A percentile compares a stretch with the other conserved stretches of the same genome.
phyloP scores from a whole-genome alignment of 106 monocot genomes.

The Gastrodia elata region DNA sequence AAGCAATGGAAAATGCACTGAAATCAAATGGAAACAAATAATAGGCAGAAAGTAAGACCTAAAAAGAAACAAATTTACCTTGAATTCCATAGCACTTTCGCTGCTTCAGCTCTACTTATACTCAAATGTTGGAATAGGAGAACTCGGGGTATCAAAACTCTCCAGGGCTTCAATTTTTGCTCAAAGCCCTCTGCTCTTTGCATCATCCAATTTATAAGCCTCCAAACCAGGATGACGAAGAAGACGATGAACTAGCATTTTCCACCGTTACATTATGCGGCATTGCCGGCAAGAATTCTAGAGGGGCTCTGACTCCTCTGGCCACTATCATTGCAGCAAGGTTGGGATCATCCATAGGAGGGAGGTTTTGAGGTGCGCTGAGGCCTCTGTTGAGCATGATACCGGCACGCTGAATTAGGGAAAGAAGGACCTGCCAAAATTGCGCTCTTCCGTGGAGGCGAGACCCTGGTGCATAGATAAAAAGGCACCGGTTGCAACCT shows the following conservation, averaged over 20 bases:
- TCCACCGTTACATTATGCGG: neutral
- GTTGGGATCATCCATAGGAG: slow-evolving; percentile 20
- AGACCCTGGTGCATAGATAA: slow-evolving; percentile 67
- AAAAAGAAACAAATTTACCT: neutral
- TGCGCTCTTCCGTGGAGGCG: slow-evolving; percentile 30
- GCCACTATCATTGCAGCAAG: slow-evolving; percentile 9
- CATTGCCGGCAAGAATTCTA: neutral
- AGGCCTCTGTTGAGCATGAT: slow-evolving; percentile 25
- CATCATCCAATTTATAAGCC: slow-evolving; percentile 16
- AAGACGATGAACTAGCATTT: slow-evolving; percentile 1
- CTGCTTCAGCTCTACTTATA: slow-evolving; percentile 13
- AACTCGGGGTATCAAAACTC: slow-evolving; percentile 21
- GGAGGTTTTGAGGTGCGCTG: slow-evolving; percentile 12
- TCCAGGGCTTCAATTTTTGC: slow-evolving; percentile 14
- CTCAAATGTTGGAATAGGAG: slow-evolving; percentile 18
- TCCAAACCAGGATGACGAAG: slow-evolving; percentile 12
- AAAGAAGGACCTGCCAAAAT: slow-evolving; percentile 23
- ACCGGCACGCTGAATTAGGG: slow-evolving; percentile 20
- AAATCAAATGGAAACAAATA: neutral
- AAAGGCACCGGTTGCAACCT: slow-evolving; percentile 83
- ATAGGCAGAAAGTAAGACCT: neutral
- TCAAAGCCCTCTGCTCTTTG: neutral
- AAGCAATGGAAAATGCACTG: neutral
- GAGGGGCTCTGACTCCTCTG: neutral
- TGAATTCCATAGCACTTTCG: neutral